Evolutionary conservation across 345 rosid species (phyloP).

Genomic region (Eucalyptus microcorys): DNA sequence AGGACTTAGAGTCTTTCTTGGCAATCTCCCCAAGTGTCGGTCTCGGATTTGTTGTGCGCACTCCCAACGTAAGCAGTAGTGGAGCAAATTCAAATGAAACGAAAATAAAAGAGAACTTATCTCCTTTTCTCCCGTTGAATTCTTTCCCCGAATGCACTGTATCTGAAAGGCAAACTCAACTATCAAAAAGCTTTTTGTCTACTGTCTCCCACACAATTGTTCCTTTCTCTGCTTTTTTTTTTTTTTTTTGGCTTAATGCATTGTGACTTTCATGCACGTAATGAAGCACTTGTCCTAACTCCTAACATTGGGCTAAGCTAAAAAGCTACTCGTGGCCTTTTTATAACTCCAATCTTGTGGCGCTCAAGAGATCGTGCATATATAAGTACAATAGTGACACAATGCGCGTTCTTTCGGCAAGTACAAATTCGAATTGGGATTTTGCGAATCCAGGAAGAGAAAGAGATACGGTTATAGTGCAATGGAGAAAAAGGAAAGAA

Average conservation of each 20-base stretch:
- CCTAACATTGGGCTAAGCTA: neutral
- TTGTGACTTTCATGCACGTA: neutral
- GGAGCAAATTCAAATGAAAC: neutral
- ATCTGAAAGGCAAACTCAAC: conserved; percentile 9
- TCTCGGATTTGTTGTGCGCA: neutral
- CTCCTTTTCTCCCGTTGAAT: neutral
- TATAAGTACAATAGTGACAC: neutral
- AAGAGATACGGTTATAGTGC: neutral
- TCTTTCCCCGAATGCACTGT: neutral
- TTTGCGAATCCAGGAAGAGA: neutral
- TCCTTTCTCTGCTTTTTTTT: neutral
- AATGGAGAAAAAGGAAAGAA: neutral
- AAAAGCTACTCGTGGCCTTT: neutral
- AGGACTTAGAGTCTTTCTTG: neutral
- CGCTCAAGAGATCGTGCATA: neutral
- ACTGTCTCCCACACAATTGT: neutral
- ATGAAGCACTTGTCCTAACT: neutral
- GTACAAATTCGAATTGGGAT: neutral
- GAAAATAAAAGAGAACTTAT: conserved; percentile 5
- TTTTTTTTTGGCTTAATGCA: neutral
- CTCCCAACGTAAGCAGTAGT: neutral
- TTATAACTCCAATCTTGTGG: neutral
- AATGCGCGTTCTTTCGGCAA: neutral
- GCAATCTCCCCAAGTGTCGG: neutral
- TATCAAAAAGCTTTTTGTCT: neutral